Evolutionary conservation across 2,329 filamentous ascomycete species (phyloP).

Genomic region (Clarireedia homoeocarpa): DNA sequence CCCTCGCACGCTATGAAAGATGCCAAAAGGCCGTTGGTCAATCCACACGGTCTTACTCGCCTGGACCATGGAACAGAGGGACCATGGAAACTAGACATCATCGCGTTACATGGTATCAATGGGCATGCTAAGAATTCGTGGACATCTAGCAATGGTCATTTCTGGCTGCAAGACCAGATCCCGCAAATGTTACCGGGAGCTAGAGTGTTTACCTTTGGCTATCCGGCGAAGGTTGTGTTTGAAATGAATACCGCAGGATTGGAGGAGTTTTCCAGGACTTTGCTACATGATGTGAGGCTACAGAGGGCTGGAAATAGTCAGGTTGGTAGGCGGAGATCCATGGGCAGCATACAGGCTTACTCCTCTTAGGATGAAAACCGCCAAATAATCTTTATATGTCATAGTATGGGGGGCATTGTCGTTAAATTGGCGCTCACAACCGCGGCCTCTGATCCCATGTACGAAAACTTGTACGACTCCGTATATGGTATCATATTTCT

Average conservation of each 20-base stretch:
- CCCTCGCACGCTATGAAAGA: not conserved
- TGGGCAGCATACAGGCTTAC: no score
- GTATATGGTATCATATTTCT: conserved; percentile 32
- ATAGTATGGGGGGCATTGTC: conserved; percentile 22
- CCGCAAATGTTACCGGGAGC: conserved; percentile 16
- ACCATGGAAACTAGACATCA: conserved; percentile 11
- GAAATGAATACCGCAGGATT: conserved; percentile 10
- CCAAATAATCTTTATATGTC: conserved; percentile 17
- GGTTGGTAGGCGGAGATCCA: no score
- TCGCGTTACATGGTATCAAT: conserved; percentile 18
- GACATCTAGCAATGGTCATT: conserved; percentile 9
- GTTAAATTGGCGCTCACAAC: conserved; percentile 16
- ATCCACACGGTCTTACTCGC: not conserved
- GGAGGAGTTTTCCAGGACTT: conserved; percentile 10
- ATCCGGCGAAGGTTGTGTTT: conserved; percentile 14
- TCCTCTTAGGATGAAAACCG: conserved; percentile 2
- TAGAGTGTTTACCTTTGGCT: conserved; percentile 20
- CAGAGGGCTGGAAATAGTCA: not conserved
- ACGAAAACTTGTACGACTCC: conserved; percentile 16
- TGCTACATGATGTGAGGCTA: conserved; percentile 12
- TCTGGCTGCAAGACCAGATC: conserved; percentile 20
- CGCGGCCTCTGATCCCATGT: conserved; percentile 11
- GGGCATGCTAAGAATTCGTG: conserved; percentile 20
- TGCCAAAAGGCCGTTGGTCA: not conserved
- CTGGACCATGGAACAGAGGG: not conserved